Base-by-base conservation (phyloP, 768 basidiomycete genomes). In the Calvatia gigantea region DNA sequence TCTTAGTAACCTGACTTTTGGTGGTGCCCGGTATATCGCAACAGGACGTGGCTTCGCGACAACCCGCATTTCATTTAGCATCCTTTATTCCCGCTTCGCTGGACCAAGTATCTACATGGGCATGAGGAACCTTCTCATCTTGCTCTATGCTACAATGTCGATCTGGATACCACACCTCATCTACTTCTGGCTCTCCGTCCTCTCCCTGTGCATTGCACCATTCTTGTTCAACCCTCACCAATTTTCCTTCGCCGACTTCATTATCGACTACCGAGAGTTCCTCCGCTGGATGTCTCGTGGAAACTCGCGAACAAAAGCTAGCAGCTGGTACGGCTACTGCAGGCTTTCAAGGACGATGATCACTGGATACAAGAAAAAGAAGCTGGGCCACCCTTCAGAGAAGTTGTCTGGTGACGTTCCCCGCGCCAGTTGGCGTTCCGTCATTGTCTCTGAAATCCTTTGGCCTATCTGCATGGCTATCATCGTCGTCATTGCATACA, bases 181-280 rank as follows among this genome's bases (percentile, higher is more conserved):
- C 73, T 99, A 98, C 80, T 99, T 98, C 85, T 98, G 96, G 96
- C 82, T 93, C 69, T 96, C 97, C 14, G 93, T 98, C 55, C 70
- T 95, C 57, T 94, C 95, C 8, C 84, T 99, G 17, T 96, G 93
- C 72, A 82, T 98, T 62, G 94, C 97, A 32, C 97, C 97, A 0
- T 99, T 98, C 85, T 60, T 99, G 58, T 99, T 99, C 84, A 99
- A 99, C 74, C 97, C 97, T n/a, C 96, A 99, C 72, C 97, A 98
- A 71, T 99, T 98, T 82, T 92, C 93, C 8, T 92, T 87, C 69
- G 74, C 92, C 64, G 97, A 99, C 73, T 99, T 96, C 73, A 89
- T 98, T 73, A 94, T 98, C 68, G 97, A 99, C 73, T 98, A 98
- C 70, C 87, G 97, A 54, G 97, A 99, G 68, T 98, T 95, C 78